Evolutionary conservation across 2,329 filamentous ascomycete species (phyloP), one percentile per base, ranked within the genome.

Genomic region (Orbilia javanica): DNA sequence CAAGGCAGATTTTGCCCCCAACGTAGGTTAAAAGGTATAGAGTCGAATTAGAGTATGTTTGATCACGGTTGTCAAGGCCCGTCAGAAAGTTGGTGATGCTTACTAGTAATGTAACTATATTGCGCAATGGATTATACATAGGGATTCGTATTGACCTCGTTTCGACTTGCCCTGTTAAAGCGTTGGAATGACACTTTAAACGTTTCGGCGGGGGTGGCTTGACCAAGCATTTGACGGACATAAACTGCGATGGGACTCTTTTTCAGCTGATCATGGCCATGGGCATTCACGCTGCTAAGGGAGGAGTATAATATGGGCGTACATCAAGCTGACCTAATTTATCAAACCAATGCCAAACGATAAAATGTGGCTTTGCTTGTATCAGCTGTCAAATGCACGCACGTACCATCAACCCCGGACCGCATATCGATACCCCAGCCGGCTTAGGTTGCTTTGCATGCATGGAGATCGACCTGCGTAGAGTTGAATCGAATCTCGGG

Each of bases 91-190:
- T 15, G n/a, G 25, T n/a, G 25, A 11, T 60, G 55, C 55, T 60
- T 60, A 60, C 55, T 39, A 22, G 25, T 60, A 20, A 27, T 60
- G 34, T 42, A 25, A 27, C n/a, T 42, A 60, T 42, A 60, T 60
- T 42, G 55, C 55, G 55, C 34, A 20, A 60, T 42, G 55, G 22
- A 60, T 42, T 42, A 60, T 60, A 60, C 55, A 60, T 60, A 60
- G n/a, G 6, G 25, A 39, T 39, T 18, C 31, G 29, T 57, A 7
- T 22, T 31, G 39, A 29, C 20, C 27, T 31, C 18, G 31, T 39
- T 27, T 20, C 34, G 18, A 18, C 13, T 53, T 53, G 13, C 50
- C 34, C 18, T 15, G 55, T 18, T 34, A 60, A 25, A 44, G 5
- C 55, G 27, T 42, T 6, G 20, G 18, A 60, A 39, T 42, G 55